Evolutionary conservation across 805 yeast species (phyloP).

Genomic region (Starmerella bacillaris): DNA sequence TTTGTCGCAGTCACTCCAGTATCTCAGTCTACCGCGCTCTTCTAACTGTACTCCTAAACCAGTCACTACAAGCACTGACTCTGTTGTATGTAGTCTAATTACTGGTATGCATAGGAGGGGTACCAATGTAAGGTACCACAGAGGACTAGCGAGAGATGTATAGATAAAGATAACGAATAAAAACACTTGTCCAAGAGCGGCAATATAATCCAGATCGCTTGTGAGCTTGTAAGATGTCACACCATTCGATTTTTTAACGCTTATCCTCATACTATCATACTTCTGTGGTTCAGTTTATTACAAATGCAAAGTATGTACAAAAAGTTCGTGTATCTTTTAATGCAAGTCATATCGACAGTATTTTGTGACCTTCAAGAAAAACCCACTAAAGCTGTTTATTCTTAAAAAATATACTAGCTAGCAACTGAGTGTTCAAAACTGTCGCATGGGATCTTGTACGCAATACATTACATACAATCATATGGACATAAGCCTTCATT

Average conservation of each 20-base stretch:
- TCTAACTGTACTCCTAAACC: conserved; percentile 12
- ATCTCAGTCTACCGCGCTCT: conserved; percentile 5
- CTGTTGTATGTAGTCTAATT: conserved; percentile 1
- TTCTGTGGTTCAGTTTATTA: not conserved
- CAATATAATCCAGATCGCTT: not conserved
- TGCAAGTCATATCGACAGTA: no score
- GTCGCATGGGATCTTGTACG: no score
- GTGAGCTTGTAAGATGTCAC: not conserved
- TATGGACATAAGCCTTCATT: no score
- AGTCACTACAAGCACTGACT: conserved; percentile 6
- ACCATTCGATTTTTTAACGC: not conserved
- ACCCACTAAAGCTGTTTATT: no score
- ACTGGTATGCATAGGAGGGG: not conserved
- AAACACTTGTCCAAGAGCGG: not conserved
- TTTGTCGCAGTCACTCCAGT: conserved; percentile 4
- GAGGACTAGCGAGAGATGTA: not conserved
- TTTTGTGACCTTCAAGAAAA: no score
- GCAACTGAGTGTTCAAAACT: no score
- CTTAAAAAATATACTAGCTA: no score
- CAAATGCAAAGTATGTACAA: no score
- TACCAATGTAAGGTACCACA: not conserved
- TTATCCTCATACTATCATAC: not conserved
- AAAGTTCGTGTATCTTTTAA: no score
- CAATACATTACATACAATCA: no score
- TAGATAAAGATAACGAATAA: not conserved